Evolutionary conservation across 805 yeast species (phyloP).

Genomic region (Sugiyamaella marilandica): DNA sequence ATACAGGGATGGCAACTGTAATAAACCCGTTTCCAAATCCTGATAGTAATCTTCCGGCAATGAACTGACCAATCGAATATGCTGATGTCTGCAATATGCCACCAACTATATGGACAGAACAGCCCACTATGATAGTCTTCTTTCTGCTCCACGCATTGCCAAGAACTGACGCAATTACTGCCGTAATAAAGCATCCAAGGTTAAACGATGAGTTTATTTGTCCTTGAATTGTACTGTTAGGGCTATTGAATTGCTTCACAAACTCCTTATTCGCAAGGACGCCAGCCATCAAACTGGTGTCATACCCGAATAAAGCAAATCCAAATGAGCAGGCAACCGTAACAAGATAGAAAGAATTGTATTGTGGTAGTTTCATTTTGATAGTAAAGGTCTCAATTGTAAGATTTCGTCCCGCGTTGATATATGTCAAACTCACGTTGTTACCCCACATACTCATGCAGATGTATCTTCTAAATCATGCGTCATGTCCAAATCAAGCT

Average conservation of each 20-base stretch:
- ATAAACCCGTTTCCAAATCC: conserved; percentile 75
- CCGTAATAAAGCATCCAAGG: conserved; percentile 45
- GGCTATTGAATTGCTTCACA: conserved; percentile 53
- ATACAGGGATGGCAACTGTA: conserved; percentile 74
- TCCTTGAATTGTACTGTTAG: conserved; percentile 27
- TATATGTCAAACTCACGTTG: no score
- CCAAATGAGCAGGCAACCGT: conserved; percentile 5
- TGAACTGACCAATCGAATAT: conserved; percentile 20
- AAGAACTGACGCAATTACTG: conserved; percentile 43
- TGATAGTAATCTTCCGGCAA: conserved; percentile 61
- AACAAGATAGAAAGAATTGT: conserved; percentile 1
- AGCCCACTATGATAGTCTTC: conserved; percentile 43
- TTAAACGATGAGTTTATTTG: conserved; percentile 35
- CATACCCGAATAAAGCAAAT: conserved; percentile 30
- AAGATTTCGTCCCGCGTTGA: no score
- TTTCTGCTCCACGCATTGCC: conserved; percentile 49
- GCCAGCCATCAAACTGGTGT: conserved; percentile 31
- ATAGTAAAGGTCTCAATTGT: no score
- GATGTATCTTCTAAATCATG: no score
- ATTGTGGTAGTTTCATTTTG: conserved; percentile 2
- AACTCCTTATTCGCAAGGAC: conserved; percentile 31
- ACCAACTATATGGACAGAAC: conserved; percentile 47
- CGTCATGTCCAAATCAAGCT: no score
- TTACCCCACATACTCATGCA: no score
- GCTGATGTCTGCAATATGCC: conserved; percentile 43